These are phyloP conservation scores for Aspergillus ruber DNA, from an alignment of 2,329 filamentous ascomycete genomes.

Conservation along the genomic window DNA sequence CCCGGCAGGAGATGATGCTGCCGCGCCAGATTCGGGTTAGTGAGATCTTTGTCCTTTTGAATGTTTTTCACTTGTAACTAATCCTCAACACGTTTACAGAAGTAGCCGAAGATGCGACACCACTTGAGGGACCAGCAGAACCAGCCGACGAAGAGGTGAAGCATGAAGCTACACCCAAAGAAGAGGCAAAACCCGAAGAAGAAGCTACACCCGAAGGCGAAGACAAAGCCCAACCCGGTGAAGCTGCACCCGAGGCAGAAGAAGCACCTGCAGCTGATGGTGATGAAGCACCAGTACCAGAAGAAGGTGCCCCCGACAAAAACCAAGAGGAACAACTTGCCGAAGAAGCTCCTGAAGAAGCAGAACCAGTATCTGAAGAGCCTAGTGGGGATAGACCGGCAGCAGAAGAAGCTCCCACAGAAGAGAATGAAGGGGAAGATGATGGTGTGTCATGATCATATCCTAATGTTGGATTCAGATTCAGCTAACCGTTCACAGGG, in stretches of 20 bases:
- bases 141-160: constrained; percentile 12
- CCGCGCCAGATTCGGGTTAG: neutral
- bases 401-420: constrained; percentile 3
- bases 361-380: constrained; percentile 6
- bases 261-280: constrained; percentile 8
- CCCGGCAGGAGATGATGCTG: neutral
- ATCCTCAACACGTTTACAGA: constrained; percentile 15
- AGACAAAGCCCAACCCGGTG: constrained; percentile 7
- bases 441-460: constrained; percentile 15
- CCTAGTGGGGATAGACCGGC: neutral
- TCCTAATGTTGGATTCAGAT: constrained; percentile 2
- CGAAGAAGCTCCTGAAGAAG: constrained; percentile 2
- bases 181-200: constrained; percentile 16
- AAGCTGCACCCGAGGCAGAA: constrained; percentile 13
- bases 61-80: constrained; percentile 1
- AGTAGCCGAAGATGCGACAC: constrained; percentile 18
- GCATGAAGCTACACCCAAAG: constrained; percentile 10
- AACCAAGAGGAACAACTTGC: constrained; percentile 1
- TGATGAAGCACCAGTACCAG: constrained; percentile 1
- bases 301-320: constrained; percentile 1
- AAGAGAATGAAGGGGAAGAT: constrained; percentile 10
- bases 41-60: constrained; percentile 13
- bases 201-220: constrained; percentile 10
- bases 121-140: constrained; percentile 18
- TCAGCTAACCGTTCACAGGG: constrained; percentile 9